Evolutionary conservation across 441 rosid genomes (phyloP), one percentile per base, ranked within the genome.

Genomic region (Gossypium gossypioides): DNA sequence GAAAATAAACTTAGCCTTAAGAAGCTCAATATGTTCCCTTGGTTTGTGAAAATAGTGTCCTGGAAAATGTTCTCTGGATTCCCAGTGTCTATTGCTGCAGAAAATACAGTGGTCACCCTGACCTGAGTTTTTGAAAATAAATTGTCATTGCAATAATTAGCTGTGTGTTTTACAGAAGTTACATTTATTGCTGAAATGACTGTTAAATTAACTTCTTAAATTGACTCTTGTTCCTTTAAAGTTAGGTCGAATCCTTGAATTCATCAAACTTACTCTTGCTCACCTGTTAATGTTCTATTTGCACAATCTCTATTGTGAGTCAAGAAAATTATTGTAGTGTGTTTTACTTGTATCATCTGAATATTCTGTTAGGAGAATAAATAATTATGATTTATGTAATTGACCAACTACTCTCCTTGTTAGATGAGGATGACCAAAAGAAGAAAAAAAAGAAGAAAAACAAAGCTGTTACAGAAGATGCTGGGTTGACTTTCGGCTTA

Each of bases 371-470:
- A 59, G 46, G 46, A 51, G 15, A 44, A 44, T 34, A 57, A 37
- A 10, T 54, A 29, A 32, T 75, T 74, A 34, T 72, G 18, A 57
- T 13, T 6, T 32, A 24, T 51, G 27, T 25, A 50, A 25, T 15
- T 67, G 58, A 67, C 42, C 9, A 51, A 37, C 56, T 72, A 71
- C 40, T 71, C 72, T 50, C 78, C 81, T 55, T 62, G 34, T 58
- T 81, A 95, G 98, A 89, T 74, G 91, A 89, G 37, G 92, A 89
- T 12, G 95, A 84, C 77, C 85, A 76, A 79, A 81, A 81, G 78
- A 92, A 86, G 84, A 91, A 90, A 86, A 92, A 85, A 81, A 94
- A 92, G 83, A 92, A 93, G 77, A 91, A 84, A 76, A 60, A 83
- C 27, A 89, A 84, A 86, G 75, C 77, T 71, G 72, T 62, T 15